Evolutionary conservation across 371 early-diverging fungal genomes (phyloP).

Genomic region (Mortierella sp.): DNA sequence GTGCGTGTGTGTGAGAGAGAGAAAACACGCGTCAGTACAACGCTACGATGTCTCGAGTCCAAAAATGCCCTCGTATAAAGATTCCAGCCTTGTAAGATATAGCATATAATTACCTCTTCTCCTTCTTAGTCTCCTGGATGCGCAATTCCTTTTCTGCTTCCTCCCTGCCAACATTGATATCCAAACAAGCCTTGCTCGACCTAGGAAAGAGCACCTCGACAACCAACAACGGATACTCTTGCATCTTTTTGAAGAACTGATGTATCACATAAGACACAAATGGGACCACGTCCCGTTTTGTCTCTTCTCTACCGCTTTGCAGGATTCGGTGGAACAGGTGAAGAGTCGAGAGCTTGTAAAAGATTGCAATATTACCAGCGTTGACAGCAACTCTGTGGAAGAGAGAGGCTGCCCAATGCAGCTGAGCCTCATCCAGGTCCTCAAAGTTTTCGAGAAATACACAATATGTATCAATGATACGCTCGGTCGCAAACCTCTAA

Average conservation of each 20-base stretch:
- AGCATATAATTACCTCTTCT: constrained; percentile 25
- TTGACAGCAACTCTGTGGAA: constrained; percentile 81
- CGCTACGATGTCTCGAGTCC: too few relatives aligned
- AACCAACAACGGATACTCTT: constrained; percentile 68
- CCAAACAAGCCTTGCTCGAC: constrained; percentile 22
- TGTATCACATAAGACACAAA: constrained; percentile 66
- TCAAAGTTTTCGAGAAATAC: constrained; percentile 63
- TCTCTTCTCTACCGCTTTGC: constrained; percentile 42
- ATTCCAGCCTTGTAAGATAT: too few relatives aligned
- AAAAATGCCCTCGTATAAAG: background rate
- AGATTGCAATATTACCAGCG: constrained; percentile 63
- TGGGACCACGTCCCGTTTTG: constrained; percentile 61
- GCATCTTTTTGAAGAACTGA: constrained; percentile 67
- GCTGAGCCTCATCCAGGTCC: constrained; percentile 60
- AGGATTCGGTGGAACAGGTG: constrained; percentile 75
- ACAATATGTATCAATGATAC: constrained; percentile 68
- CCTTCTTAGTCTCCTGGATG: constrained; percentile 13
- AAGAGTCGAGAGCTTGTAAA: constrained; percentile 71
- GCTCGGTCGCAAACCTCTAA: constrained; percentile 67
- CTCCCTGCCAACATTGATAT: constrained; percentile 47
- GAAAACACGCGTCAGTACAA: background rate
- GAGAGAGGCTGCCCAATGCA: constrained; percentile 68
- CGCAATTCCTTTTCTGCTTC: constrained; percentile 18
- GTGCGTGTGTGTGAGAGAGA: background rate
- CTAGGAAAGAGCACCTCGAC: constrained; percentile 63